Conservation (phyloP, 768 basidiomycete species). For the Hirschioporus abietinus region DNA sequence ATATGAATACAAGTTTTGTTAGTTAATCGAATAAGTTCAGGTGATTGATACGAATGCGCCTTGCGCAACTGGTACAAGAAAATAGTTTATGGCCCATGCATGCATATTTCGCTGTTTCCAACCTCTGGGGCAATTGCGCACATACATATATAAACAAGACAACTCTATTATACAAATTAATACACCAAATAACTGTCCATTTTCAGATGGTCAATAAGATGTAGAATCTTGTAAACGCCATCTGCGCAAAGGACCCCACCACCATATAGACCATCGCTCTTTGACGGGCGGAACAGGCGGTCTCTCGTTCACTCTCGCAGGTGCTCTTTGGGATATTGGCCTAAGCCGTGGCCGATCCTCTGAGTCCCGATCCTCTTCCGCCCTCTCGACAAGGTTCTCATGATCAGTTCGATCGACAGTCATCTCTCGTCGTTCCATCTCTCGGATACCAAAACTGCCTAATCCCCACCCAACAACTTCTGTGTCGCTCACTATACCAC, state of each 20-base stretch:
- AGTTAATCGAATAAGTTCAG: too few species aligned
- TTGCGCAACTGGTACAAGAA: too few species aligned
- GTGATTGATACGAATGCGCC: too few species aligned
- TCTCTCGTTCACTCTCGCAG: constrained; percentile 5
- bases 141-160: neutral
- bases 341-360: neutral
- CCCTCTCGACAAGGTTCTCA: constrained; percentile 16
- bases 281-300: neutral
- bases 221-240: constrained; percentile 81
- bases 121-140: too few species aligned
- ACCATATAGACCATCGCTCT: constrained; percentile 50
- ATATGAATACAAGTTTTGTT: too few species aligned
- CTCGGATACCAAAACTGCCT: constrained; percentile 58
- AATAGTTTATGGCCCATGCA: too few species aligned
- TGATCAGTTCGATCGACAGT: constrained; percentile 15
- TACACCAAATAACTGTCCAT: neutral
- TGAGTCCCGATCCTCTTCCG: constrained; percentile 16
- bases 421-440: constrained; percentile 29
- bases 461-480: constrained; percentile 60
- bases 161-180: neutral
- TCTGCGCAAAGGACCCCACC: constrained; percentile 72
- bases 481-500: constrained; percentile 21
- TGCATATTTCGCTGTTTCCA: too few species aligned
- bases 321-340: neutral
- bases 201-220: constrained; percentile 36